Percentiles rank a stretch among this genome's conserved stretches.
Evolutionary conservation across 176 grass and related monocot species (phyloP).

Genomic region (Oryza officinalis): DNA sequence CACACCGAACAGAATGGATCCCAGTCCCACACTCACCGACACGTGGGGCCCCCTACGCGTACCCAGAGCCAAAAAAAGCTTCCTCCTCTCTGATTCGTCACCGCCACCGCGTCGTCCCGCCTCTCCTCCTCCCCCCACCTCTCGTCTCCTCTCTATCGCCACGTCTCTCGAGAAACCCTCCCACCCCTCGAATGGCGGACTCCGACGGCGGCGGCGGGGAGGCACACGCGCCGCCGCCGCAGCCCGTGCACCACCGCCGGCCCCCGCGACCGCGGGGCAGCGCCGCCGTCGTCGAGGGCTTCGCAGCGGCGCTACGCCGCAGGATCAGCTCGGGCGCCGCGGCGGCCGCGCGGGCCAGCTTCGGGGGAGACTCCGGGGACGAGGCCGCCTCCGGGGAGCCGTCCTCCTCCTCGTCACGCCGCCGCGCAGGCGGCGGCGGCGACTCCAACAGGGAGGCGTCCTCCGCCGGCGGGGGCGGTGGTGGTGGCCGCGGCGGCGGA

Average conservation of each 20-base stretch:
- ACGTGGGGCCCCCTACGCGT: too few relatives aligned
- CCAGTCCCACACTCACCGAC: too few relatives aligned
- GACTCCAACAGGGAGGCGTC: conserved; percentile 7
- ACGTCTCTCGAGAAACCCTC: neutral
- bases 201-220: conserved; percentile 12
- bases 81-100: too few relatives aligned
- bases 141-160: neutral
- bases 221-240: neutral
- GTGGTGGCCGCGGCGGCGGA: neutral
- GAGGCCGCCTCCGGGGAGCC: conserved; percentile 44
- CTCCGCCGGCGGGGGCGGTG: neutral
- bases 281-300: conserved; percentile 16
- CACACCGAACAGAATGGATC: too few relatives aligned
- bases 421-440: neutral
- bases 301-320: conserved; percentile 43
- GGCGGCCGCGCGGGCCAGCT: conserved; percentile 51
- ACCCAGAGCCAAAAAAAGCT: too few relatives aligned
- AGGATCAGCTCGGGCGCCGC: conserved; percentile 44
- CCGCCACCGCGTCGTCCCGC: too few relatives aligned
- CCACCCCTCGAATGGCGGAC: conserved; percentile 34
- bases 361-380: conserved; percentile 54
- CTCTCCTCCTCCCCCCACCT: too few relatives aligned
- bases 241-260: conserved; percentile 20
- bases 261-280: conserved; percentile 37
- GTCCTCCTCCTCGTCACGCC: conserved; percentile 38